A percentile compares a stretch with the other conserved stretches of the same genome.
These are phyloP conservation scores for Boletales sp. DNA, from an alignment of 768 basidiomycete genomes.

Conservation along the genomic window DNA sequence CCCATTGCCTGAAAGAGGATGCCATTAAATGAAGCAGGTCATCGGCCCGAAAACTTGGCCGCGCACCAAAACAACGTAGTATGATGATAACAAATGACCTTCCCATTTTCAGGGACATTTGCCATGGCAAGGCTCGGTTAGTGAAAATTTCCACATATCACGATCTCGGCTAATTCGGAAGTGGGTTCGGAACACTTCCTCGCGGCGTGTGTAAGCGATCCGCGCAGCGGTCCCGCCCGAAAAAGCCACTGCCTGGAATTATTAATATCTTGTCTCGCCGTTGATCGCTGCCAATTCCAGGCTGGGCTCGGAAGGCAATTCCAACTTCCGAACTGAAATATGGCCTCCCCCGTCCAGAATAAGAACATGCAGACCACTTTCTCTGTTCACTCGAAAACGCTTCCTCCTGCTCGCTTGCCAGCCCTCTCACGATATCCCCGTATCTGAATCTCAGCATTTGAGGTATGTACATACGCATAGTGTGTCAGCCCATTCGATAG, in stretches of 20 bases:
- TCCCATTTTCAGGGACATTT: too few relatives aligned
- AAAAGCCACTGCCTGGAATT: neutral
- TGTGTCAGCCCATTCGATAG: neutral
- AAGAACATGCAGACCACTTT: slow-evolving; percentile 1
- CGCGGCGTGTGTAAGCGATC: neutral
- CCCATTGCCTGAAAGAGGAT: neutral
- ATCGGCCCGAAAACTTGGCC: too few relatives aligned
- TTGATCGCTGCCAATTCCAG: slow-evolving; percentile 3
- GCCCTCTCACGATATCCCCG: neutral
- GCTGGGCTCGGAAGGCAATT: slow-evolving; percentile 11
- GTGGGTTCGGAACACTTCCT: too few relatives aligned
- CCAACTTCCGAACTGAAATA: slow-evolving; percentile 12
- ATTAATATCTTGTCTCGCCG: neutral
- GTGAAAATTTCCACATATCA: neutral
- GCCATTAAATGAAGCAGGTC: too few relatives aligned
- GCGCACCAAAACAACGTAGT: too few relatives aligned
- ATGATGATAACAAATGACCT: too few relatives aligned
- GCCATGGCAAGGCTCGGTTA: neutral
- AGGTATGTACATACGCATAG: neutral
- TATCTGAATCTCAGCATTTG: neutral
- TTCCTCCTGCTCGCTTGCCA: neutral
- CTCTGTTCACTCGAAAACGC: neutral
- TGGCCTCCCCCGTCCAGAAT: slow-evolving; percentile 8
- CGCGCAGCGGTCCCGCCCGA: neutral
- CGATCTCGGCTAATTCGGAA: neutral